Evolutionary conservation across 768 basidiomycete genomes (phyloP), one percentile per base, ranked within the genome.

Genomic region (Asterophora lycoperdoides): DNA sequence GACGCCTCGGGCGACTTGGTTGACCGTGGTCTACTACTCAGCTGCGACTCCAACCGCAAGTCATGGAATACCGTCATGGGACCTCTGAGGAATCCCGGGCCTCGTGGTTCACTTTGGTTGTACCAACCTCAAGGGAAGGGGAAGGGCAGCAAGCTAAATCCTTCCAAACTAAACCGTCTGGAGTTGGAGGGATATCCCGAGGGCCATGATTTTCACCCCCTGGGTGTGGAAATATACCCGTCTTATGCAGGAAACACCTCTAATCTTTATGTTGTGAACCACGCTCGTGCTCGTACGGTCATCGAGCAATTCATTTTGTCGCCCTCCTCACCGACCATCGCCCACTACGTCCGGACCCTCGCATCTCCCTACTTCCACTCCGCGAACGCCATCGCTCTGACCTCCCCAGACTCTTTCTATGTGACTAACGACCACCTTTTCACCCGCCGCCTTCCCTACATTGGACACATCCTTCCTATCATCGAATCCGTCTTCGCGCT

Each of bases 11-110:
- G 71, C 18, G 60, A 61, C 5, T 59, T 75, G 23, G 54, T 64
- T n/a, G 61, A 75, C 46, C 76, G 78, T 44, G 66, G 70, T 20
- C 63, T 86, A 6, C 72, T 64, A 50, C 59, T 74, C 32, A 74
- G 66, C 55, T 85, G 83, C 54, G 83, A 85, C 58, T 69, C 77
- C 1, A 68, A 64, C 43, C 73, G 83, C 11, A 73, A 73, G 52
- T 62, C 71, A 20, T 89, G 87, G 87, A 89, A 89, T 60, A 87
- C 86, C 6, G 86, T 80, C 39, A 81, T 85, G 80, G 87, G 87
- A 0, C 86, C 87, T 5, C 60, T 89, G 41, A 62, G 53, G 0
- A 65, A 86, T 56, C 83, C 86, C 1, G 57, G 65, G 4, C 78
- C 80, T 4, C 74, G 63, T n/a, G 87, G 84, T 0, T 68, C 72